Evolutionary conservation across 805 yeast species (phyloP).

Genomic region (Yarrowia sp.): DNA sequence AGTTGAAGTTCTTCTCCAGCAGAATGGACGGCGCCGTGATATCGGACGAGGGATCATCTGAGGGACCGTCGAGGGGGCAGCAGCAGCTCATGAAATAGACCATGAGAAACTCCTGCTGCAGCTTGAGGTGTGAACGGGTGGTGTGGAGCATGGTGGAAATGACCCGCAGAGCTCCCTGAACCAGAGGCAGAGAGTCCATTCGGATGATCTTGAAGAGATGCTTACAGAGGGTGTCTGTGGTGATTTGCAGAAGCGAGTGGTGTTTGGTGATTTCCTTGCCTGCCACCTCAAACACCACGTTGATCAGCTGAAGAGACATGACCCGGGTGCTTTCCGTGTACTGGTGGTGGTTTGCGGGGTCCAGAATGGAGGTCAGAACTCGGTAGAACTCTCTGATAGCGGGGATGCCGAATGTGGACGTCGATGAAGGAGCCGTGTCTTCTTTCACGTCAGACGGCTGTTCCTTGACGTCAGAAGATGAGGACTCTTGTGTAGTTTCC

Average conservation of each 20-base stretch:
- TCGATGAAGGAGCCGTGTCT: constrained; percentile 47
- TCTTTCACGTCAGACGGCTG: constrained; percentile 18
- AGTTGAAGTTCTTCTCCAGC: constrained; percentile 25
- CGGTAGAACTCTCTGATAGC: constrained; percentile 80
- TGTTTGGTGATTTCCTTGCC: constrained; percentile 69
- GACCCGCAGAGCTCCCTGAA: constrained; percentile 77
- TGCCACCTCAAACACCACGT: constrained; percentile 80
- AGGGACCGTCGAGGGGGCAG: constrained; percentile 48
- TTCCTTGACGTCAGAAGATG: background rate
- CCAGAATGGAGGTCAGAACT: constrained; percentile 76
- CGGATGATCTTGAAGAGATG: constrained; percentile 82
- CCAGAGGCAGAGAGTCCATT: constrained; percentile 70
- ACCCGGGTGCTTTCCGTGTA: constrained; percentile 88
- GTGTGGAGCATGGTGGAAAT: constrained; percentile 75
- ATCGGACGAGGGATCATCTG: constrained; percentile 12
- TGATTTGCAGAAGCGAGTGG: constrained; percentile 67
- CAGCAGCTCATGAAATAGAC: constrained; percentile 52
- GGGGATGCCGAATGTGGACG: constrained; percentile 63
- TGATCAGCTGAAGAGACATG: constrained; percentile 77
- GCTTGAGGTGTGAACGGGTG: constrained; percentile 67
- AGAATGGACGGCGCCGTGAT: constrained; percentile 25
- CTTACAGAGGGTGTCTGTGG: constrained; percentile 84
- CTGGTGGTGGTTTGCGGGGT: constrained; percentile 81
- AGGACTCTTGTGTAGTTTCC: background rate
- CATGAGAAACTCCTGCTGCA: constrained; percentile 72